These are phyloP conservation scores for Prillingera fragicola DNA, from an alignment of 1,284 basidiomycete genomes.

Conservation along the genomic window DNA sequence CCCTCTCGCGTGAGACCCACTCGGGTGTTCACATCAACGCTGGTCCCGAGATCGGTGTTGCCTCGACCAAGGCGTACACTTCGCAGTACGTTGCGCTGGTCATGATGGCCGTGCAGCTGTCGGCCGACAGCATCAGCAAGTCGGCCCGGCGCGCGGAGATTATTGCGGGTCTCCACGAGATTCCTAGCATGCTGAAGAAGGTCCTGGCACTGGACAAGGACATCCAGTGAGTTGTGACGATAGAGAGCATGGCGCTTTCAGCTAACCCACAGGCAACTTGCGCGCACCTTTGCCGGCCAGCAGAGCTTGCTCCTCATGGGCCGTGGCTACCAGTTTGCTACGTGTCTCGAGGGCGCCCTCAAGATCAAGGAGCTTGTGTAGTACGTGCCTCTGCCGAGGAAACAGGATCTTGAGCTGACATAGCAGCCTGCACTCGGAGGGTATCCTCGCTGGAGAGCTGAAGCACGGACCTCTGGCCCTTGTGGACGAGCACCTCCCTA, in stretches of 20 bases:
- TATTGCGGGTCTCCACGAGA: constrained; percentile 84
- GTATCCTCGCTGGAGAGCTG: constrained; percentile 91
- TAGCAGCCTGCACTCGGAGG: constrained; percentile 24
- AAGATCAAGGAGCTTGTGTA: constrained; percentile 99
- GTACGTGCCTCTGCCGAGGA: constrained; percentile 2
- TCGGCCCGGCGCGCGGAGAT: constrained; percentile 85
- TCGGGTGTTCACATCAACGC: constrained; percentile 99
- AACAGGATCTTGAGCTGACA: constrained; percentile 33
- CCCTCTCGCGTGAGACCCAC: constrained; percentile 96
- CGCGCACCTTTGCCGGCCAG: constrained; percentile 71
- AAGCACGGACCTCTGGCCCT: constrained; percentile 95
- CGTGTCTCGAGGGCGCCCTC: constrained; percentile 94
- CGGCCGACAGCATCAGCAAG: constrained; percentile 93
- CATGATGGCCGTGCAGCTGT: constrained; percentile 97
- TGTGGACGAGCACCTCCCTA: constrained; percentile 96
- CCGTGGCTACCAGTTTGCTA: constrained; percentile 94
- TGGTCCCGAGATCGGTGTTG: constrained; percentile 98
- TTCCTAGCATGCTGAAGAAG: constrained; percentile 83
- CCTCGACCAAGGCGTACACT: constrained; percentile 99
- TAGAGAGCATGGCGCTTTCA: too few species aligned
- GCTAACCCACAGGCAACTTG: too few species aligned
- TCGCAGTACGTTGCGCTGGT: constrained; percentile 98
- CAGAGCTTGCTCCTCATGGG: constrained; percentile 96
- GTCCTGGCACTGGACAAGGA: constrained; percentile 76
- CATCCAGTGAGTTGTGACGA: too few species aligned